These are phyloP conservation scores for Symmetrospora coprosmae DNA, from an alignment of 768 basidiomycete species.

Conservation along the genomic window DNA sequence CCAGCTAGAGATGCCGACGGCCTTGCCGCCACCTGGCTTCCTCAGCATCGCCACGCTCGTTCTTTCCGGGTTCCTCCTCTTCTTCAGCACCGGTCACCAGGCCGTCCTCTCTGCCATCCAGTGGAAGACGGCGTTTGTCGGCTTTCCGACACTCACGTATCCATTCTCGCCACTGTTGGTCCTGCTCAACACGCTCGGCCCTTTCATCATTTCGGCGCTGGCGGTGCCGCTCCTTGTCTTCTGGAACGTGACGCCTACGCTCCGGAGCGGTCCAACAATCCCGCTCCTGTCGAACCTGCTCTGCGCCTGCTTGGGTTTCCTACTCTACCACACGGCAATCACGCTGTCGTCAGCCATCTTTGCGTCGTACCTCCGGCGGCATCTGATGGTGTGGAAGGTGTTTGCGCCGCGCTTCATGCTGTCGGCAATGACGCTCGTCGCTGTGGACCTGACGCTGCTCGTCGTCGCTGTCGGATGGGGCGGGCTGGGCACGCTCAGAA, in stretches of 20 bases:
- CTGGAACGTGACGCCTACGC: slow-evolving; percentile 66
- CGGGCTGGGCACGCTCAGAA: slow-evolving; percentile 9
- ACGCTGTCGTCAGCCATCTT: slow-evolving; percentile 41
- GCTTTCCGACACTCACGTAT: slow-evolving; percentile 53
- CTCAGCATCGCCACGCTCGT: slow-evolving; percentile 59
- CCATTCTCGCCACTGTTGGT: slow-evolving; percentile 63
- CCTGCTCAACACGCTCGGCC: slow-evolving; percentile 60
- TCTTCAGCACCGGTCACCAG: slow-evolving; percentile 86
- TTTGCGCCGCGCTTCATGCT: slow-evolving; percentile 91
- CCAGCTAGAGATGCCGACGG: not conserved
- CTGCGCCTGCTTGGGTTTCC: slow-evolving; percentile 20
- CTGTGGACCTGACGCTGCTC: slow-evolving; percentile 47
- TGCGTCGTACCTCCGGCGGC: slow-evolving; percentile 31
- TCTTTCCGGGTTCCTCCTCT: slow-evolving; percentile 59
- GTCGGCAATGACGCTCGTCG: slow-evolving; percentile 51
- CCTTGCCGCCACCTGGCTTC: slow-evolving; percentile 42
- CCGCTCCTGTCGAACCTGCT: slow-evolving; percentile 23
- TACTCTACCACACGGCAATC: slow-evolving; percentile 28
- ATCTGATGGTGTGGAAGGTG: slow-evolving; percentile 66
- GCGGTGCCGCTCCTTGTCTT: slow-evolving; percentile 57
- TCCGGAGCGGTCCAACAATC: slow-evolving; percentile 38
- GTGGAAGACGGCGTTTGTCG: slow-evolving; percentile 85
- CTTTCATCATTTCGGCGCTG: slow-evolving; percentile 52
- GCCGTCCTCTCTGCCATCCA: slow-evolving; percentile 75
- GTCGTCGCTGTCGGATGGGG: slow-evolving; percentile 17